Evolutionary conservation across 139 green algal genomes (phyloP), one percentile per base, ranked within the genome.

Genomic region (Astrephomene gubernaculifera): DNA sequence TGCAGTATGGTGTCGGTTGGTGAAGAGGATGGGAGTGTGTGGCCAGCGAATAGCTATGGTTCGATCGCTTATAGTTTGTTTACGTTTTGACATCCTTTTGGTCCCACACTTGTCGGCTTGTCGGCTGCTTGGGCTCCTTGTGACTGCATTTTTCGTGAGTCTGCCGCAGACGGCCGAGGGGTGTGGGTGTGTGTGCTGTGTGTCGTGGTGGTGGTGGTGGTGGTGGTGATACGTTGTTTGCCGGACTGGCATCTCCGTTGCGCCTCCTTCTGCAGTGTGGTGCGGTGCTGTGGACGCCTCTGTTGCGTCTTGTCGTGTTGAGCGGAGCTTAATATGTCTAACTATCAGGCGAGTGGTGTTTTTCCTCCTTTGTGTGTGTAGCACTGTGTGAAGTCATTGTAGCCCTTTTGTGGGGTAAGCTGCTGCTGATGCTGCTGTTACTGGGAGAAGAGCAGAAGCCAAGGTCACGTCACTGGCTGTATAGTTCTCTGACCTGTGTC

Each of bases 61-160:
- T 76, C 41, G 36, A 17, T 76, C 69, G 69, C 69, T n/a, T n/a
- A n/a, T 41, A 63, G 70, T 78, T 78, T 61, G 25, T 78, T 78
- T 61, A 78, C 44, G 70, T 78, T 75, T 78, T 57, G 70, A 60
- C 44, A 57, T 63, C 44, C 70, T 63, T 78, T 78, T 44, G 70
- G 44, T 75, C 70, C 43, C 27, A 75, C 24, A 33, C 68, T 78
- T 78, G n/a, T n/a, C 25, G 43, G 70, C 27, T 44, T 44, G 41
- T 39, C 70, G 8, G 70, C 70, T 78, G 43, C 44, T 75, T 61
- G 21, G 70, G 70, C 43, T 78, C 70, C n/a, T 61, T 36, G 70
- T 61, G 70, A 78, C 70, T 78, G 70, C 44, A 63, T 78, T 76
- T 79, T 80, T 65, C 36, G 68, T 80, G 71, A 31, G 71, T 65